These are phyloP conservation scores for Hemisphaericaspora subhashii DNA, from an alignment of 1,139 yeast species.

Conservation along the genomic window DNA sequence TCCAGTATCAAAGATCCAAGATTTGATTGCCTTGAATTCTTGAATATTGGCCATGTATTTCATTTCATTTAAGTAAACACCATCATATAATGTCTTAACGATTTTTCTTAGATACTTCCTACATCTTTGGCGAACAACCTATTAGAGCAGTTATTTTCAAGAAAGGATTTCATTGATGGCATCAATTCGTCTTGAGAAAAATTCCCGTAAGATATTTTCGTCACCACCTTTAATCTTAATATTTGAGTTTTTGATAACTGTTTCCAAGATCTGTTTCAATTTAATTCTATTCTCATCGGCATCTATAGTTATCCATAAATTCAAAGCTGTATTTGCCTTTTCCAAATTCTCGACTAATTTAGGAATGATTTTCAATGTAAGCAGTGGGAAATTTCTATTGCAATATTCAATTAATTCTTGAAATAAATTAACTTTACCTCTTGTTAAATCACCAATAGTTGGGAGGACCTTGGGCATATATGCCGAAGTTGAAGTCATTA, in stretches of 20 bases:
- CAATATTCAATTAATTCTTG: slow-evolving; percentile 48
- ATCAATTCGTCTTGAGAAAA: slow-evolving; percentile 29
- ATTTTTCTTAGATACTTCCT: too few relatives aligned
- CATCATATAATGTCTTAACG: slow-evolving; percentile 39
- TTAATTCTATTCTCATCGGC: slow-evolving; percentile 12
- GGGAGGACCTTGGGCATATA: slow-evolving; percentile 34
- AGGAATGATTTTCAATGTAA: slow-evolving; percentile 28
- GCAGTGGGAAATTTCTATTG: slow-evolving; percentile 44
- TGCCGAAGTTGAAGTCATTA: slow-evolving; percentile 47
- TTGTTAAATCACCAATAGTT: slow-evolving; percentile 26
- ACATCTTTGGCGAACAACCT: too few relatives aligned
- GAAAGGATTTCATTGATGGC: slow-evolving; percentile 37
- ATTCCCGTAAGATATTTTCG: slow-evolving; percentile 19
- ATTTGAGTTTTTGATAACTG: background rate
- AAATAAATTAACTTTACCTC: slow-evolving; percentile 26
- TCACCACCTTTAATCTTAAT: background rate
- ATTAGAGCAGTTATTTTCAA: too few relatives aligned
- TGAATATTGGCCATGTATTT: slow-evolving; percentile 26
- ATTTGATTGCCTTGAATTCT: slow-evolving; percentile 21
- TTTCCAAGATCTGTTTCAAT: slow-evolving; percentile 6
- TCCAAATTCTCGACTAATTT: slow-evolving; percentile 53
- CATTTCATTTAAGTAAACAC: slow-evolving; percentile 46
- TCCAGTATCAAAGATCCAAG: slow-evolving; percentile 44
- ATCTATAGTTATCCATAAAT: slow-evolving; percentile 46
- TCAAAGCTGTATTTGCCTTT: slow-evolving; percentile 53